Conservation (phyloP, 805 yeast genomes). For the Scheffersomyces lignosus region DNA sequence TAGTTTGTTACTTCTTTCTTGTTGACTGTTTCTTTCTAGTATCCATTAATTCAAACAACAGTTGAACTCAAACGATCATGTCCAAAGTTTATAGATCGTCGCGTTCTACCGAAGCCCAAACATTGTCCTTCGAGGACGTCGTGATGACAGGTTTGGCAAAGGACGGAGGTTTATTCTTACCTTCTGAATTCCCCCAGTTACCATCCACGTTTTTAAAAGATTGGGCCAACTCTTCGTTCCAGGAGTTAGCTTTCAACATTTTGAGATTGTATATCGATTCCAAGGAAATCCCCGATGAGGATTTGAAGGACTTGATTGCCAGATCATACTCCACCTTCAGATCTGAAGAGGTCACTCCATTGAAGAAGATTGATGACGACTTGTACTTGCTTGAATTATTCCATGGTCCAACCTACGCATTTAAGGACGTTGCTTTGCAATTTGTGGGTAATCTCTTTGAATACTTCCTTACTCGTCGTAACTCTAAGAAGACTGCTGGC, state of each 20-base stretch:
- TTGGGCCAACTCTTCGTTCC: slow-evolving; percentile 78
- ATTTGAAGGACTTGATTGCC: slow-evolving; percentile 59
- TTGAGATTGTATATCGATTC: slow-evolving; percentile 74
- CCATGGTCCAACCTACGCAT: slow-evolving; percentile 99
- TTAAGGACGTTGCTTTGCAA: slow-evolving; percentile 97
- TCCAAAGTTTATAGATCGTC: slow-evolving; percentile 77
- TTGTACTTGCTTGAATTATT: slow-evolving; percentile 85
- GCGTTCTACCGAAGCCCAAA: slow-evolving; percentile 55
- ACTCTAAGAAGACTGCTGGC: slow-evolving; percentile 48
- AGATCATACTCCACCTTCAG: slow-evolving; percentile 91
- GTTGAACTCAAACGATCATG: slow-evolving; percentile 9
- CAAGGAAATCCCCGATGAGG: slow-evolving; percentile 72
- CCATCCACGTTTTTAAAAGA: slow-evolving; percentile 52
- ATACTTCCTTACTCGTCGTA: slow-evolving; percentile 79
- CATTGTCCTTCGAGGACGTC: slow-evolving; percentile 73
- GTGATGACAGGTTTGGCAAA: slow-evolving; percentile 90
- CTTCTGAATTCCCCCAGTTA: slow-evolving; percentile 74
- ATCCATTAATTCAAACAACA: not conserved
- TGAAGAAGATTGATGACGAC: slow-evolving; percentile 58
- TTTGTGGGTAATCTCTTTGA: slow-evolving; percentile 97
- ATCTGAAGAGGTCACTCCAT: slow-evolving; percentile 83
- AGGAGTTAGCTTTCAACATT: slow-evolving; percentile 84
- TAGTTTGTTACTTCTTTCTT: too few species aligned
- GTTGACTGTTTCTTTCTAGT: not conserved
- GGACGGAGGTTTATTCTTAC: slow-evolving; percentile 95